These are phyloP conservation scores for Neocatenulostroma microsporum DNA, from an alignment of 2,329 filamentous ascomycete species.

Conservation along the genomic window DNA sequence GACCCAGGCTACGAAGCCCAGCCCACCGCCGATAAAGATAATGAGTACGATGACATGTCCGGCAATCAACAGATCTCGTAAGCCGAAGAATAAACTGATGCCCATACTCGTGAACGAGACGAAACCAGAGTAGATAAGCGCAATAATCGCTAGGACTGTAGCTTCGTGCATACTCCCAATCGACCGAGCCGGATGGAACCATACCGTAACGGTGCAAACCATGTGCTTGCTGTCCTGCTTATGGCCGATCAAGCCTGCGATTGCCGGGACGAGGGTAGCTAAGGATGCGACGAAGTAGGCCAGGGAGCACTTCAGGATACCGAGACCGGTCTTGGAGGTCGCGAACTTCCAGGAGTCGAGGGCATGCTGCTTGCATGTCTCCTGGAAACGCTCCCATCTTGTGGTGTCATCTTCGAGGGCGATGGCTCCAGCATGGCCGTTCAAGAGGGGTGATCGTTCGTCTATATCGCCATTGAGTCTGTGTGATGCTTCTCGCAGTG, in stretches of 20 bases:
- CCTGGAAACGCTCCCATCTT: slow-evolving; percentile 9
- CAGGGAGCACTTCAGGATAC: slow-evolving; percentile 82
- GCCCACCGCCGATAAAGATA: slow-evolving; percentile 74
- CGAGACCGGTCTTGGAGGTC: slow-evolving; percentile 64
- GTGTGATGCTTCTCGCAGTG: slow-evolving; percentile 51
- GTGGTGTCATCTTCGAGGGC: neutral
- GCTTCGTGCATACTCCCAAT: slow-evolving; percentile 87
- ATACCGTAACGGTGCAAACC: slow-evolving; percentile 87
- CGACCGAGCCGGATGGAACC: slow-evolving; percentile 84
- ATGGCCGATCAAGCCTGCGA: slow-evolving; percentile 63
- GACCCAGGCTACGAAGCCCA: slow-evolving; percentile 64
- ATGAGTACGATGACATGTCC: slow-evolving; percentile 74
- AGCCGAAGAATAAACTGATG: slow-evolving; percentile 71
- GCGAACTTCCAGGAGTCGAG: slow-evolving; percentile 44
- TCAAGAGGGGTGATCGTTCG: slow-evolving; percentile 29
- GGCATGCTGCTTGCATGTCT: neutral
- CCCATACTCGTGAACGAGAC: slow-evolving; percentile 80
- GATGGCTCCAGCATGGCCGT: slow-evolving; percentile 12
- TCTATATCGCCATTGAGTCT: slow-evolving; percentile 30
- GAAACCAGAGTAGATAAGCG: slow-evolving; percentile 69
- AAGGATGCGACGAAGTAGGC: slow-evolving; percentile 82
- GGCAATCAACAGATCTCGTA: slow-evolving; percentile 57
- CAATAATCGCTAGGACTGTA: slow-evolving; percentile 64
- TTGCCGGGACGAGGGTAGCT: slow-evolving; percentile 69
- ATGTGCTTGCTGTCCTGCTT: slow-evolving; percentile 87